These are phyloP conservation scores for Globisporangium heterothallicum DNA, from an alignment of 352 stramenopile genomes.

Conservation along the genomic window DNA sequence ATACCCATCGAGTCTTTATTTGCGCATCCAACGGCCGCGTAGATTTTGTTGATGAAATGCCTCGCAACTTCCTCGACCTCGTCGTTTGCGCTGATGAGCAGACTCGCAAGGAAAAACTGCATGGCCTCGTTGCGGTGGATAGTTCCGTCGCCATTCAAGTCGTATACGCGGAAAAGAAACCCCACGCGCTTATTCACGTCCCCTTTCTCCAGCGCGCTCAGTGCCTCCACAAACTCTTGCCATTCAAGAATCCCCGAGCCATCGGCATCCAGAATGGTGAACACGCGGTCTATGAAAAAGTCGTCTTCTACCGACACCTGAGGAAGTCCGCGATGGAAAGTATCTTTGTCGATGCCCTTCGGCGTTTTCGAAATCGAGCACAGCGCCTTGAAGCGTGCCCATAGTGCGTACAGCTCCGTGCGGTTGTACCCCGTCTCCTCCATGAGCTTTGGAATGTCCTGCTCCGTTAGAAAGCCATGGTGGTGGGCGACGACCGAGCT, in stretches of 20 bases:
- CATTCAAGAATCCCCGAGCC: slow-evolving; percentile 61
- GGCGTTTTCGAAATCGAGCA: slow-evolving; percentile 45
- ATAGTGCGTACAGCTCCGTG: slow-evolving; percentile 58
- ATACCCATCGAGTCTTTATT: slow-evolving; percentile 32
- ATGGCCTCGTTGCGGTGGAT: slow-evolving; percentile 55
- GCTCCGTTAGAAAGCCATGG: slow-evolving; percentile 55
- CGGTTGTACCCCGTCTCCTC: slow-evolving; percentile 47
- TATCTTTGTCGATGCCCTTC: slow-evolving; percentile 56
- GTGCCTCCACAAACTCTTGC: slow-evolving; percentile 65
- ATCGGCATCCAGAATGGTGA: slow-evolving; percentile 58
- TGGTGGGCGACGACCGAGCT: slow-evolving; percentile 26
- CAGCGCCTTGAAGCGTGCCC: slow-evolving; percentile 69
- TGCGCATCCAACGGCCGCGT: slow-evolving; percentile 34
- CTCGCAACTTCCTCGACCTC: slow-evolving; percentile 43
- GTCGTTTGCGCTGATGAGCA: slow-evolving; percentile 33
- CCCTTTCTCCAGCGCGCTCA: slow-evolving; percentile 62
- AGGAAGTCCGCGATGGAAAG: slow-evolving; percentile 52
- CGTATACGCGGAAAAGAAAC: slow-evolving; percentile 77
- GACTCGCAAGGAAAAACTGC: slow-evolving; percentile 57
- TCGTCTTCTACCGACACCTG: slow-evolving; percentile 60
- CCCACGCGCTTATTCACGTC: slow-evolving; percentile 38
- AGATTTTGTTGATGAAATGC: slow-evolving; percentile 67
- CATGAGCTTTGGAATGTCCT: slow-evolving; percentile 44
- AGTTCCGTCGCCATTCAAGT: slow-evolving; percentile 56
- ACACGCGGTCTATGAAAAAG: slow-evolving; percentile 72